These are phyloP conservation scores for Oryza glaberrima DNA, from an alignment of 176 grass and related monocot species.

Conservation along the genomic window DNA sequence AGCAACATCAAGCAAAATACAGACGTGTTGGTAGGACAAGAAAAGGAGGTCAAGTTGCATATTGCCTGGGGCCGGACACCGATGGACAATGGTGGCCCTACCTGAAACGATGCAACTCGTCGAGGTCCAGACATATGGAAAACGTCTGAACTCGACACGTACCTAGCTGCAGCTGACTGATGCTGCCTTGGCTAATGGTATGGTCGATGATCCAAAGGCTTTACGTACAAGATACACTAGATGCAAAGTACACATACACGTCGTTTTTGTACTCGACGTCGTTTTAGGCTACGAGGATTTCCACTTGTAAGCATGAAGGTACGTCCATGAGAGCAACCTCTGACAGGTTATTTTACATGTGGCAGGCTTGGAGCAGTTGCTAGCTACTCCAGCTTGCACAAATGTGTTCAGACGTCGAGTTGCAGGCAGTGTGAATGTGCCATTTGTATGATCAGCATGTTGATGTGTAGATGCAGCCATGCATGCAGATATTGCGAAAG, in stretches of 20 bases:
- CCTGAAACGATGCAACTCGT: conserved; percentile 9
- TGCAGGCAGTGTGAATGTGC: conserved; percentile 26
- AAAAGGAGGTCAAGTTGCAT: conserved; percentile 32
- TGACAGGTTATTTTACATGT: conserved; percentile 37
- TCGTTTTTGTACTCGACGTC: conserved; percentile 37
- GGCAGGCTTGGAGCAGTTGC: background rate
- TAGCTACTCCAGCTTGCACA: conserved; percentile 23
- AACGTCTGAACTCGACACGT: conserved; percentile 42
- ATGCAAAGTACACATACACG: conserved; percentile 11
- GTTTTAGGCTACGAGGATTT: conserved; percentile 39
- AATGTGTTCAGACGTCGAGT: background rate
- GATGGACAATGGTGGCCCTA: background rate
- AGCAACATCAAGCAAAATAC: conserved; percentile 11
- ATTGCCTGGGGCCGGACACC: conserved; percentile 23
- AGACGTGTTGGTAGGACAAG: conserved; percentile 27
- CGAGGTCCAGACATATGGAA: background rate
- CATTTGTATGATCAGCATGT: conserved; percentile 25
- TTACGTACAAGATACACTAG: conserved; percentile 64
- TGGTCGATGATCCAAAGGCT: conserved; percentile 27
- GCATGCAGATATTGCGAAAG: conserved; percentile 17
- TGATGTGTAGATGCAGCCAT: conserved; percentile 7
- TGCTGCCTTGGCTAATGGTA: background rate
- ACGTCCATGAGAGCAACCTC: background rate
- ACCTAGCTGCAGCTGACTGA: conserved; percentile 6
- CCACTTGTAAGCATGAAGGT: conserved; percentile 37